Base-by-base conservation (phyloP, 805 yeast genomes). In the Cyberlindnera mississippiensis region DNA sequence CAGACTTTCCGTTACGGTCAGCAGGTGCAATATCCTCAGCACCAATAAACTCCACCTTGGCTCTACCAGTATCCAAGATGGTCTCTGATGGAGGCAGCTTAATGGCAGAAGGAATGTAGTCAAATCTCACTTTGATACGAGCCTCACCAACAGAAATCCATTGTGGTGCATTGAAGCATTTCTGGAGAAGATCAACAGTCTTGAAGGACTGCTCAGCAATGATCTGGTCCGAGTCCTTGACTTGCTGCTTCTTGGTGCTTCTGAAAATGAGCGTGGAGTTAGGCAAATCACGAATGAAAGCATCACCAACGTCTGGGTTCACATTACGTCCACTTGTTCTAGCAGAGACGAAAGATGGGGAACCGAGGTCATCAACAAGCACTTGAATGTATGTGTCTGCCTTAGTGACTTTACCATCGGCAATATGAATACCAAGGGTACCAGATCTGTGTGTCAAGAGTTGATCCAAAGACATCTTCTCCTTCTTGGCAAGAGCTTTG, bases 1-100 rank as follows among this genome's bases (percentile, higher is more conserved):
- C 95, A 4, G 91, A 81, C 55, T 79, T 80, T 41, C 93, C 93
- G 53, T 81, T 82, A 40, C 76, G 65, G 59, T 85, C 93, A 35
- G 78, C 83, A 7, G 88, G 63, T 37, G 61, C 56, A 45, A 85
- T 64, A 38, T 68, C 62, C 19, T 68, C 68, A 24, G 80, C 93
- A 36, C 76, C 69, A 29, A 80, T 53, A 40, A 85, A 64, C 29
- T 76, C 79, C 50, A 85, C 57, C 33, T 72, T 68, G 37, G 85
- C 59, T 11, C 66, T 50, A 53, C 95, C 95, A 18, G 87, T 83
- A 57, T 85, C 91, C 45, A 69, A 56, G 45, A 83, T 71, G 5
- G 83, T 71, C 53, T 85, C 93, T 17, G 73, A 63, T 11, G 75
- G 71, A 20, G 80, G 75, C 42, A 82, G 60, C 42, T 70, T 67